phyloP scores from a whole-genome alignment of 495 filamentous ascomycete species.

The Oidiodendron maius region DNA sequence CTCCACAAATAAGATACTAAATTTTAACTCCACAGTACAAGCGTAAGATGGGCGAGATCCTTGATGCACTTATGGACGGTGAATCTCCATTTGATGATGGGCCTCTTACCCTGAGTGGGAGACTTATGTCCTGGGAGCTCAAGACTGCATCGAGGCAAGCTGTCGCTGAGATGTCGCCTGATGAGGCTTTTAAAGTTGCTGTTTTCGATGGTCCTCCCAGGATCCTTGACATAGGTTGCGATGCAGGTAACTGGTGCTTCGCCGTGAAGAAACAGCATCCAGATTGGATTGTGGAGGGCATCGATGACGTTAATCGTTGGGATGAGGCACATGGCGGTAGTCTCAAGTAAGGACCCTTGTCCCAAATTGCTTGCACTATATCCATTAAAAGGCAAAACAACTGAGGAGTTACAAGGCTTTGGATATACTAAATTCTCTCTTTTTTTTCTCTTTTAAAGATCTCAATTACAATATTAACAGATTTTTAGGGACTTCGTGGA shows the following conservation, averaged over 20 bases:
- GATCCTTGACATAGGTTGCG: slow-evolving; percentile 23
- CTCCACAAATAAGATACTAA: too few species aligned
- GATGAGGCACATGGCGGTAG: slow-evolving; percentile 4
- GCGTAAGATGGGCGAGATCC: slow-evolving; percentile 10
- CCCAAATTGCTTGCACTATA: too few species aligned
- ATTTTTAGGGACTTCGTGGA: slow-evolving; percentile 19
- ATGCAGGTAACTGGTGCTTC: slow-evolving; percentile 21
- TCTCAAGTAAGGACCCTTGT: slow-evolving; percentile 8
- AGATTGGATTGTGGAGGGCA: slow-evolving; percentile 23
- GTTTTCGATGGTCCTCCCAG: slow-evolving; percentile 13
- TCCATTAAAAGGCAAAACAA: background rate
- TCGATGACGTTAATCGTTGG: slow-evolving; percentile 25
- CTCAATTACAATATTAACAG: too few species aligned
- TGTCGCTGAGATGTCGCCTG: background rate
- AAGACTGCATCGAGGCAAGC: background rate
- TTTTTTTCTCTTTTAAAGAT: background rate
- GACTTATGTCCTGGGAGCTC: slow-evolving; percentile 15
- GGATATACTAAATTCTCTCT: too few species aligned
- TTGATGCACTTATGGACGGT: slow-evolving; percentile 10
- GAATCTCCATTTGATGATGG: slow-evolving; percentile 3
- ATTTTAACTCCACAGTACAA: slow-evolving; percentile 9
- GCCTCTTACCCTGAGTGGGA: background rate
- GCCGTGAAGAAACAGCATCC: slow-evolving; percentile 16
- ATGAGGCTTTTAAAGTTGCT: background rate
- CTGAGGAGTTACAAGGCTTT: too few species aligned